Conservation (phyloP, 2,329 filamentous ascomycete genomes). For the Claviceps africana region DNA sequence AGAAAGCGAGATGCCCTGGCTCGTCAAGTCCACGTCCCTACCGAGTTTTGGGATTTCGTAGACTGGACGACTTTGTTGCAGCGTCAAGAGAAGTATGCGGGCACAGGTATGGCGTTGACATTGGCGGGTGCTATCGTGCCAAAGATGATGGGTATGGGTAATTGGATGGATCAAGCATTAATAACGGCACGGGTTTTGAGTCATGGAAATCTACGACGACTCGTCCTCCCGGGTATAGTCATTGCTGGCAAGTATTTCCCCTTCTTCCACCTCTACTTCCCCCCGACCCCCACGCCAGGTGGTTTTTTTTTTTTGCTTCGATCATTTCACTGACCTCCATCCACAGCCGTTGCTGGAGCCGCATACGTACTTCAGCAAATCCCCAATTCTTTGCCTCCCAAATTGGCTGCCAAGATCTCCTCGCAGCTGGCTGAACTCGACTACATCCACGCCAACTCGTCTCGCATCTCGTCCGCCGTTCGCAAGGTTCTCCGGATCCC, state of each 20-base stretch:
- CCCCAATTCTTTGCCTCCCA: slow-evolving; percentile 74
- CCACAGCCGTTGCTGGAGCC: slow-evolving; percentile 53
- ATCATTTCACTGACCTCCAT: neutral
- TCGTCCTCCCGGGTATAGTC: slow-evolving; percentile 69
- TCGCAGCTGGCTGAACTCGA: slow-evolving; percentile 68
- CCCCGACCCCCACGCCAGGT: too few species aligned
- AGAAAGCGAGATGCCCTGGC: slow-evolving; percentile 68
- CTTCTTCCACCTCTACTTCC: neutral
- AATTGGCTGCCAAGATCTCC: slow-evolving; percentile 73
- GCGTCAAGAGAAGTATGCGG: slow-evolving; percentile 84
- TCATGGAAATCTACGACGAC: slow-evolving; percentile 62
- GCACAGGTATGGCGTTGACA: slow-evolving; percentile 88
- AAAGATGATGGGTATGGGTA: slow-evolving; percentile 65
- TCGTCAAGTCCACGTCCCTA: slow-evolving; percentile 72
- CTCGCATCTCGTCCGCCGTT: slow-evolving; percentile 71
- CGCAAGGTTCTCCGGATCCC: slow-evolving; percentile 81
- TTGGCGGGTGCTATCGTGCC: slow-evolving; percentile 75
- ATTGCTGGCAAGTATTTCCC: slow-evolving; percentile 54
- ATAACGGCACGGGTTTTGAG: slow-evolving; percentile 70
- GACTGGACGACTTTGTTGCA: slow-evolving; percentile 74
- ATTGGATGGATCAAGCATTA: slow-evolving; percentile 80
- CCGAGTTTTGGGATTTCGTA: slow-evolving; percentile 87
- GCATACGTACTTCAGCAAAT: slow-evolving; percentile 79
- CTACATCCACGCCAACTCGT: slow-evolving; percentile 81
- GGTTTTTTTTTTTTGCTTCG: neutral